phyloP scores from a whole-genome alignment of 352 stramenopile species.

The Pythium periplocum region DNA sequence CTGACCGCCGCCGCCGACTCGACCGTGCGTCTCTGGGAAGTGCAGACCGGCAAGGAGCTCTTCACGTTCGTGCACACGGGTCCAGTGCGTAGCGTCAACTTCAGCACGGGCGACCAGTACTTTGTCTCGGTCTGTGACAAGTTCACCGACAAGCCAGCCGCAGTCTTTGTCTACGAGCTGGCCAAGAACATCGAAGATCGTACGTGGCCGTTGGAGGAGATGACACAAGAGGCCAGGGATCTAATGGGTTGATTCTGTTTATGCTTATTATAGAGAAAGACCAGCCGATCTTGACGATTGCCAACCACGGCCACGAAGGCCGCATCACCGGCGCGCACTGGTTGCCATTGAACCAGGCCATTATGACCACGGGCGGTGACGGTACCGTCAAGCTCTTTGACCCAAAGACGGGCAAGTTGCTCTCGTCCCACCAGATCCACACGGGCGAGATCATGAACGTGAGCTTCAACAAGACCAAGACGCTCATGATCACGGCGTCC shows the following conservation, averaged over 20 bases:
- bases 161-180: constrained; percentile 82
- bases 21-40: constrained; percentile 89
- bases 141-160: constrained; percentile 72
- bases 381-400: constrained; percentile 80
- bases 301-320: constrained; percentile 74
- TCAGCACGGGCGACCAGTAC: constrained; percentile 79
- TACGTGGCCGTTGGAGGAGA: constrained; percentile 20
- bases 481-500: constrained; percentile 95
- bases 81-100: constrained; percentile 81
- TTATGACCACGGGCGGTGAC: constrained; percentile 83
- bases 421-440: constrained; percentile 88
- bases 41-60: constrained; percentile 86
- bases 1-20: constrained; percentile 96
- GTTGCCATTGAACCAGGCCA: constrained; percentile 83
- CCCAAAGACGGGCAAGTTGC: constrained; percentile 50
- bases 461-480: constrained; percentile 95
- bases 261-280: constrained; percentile 28
- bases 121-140: constrained; percentile 84
- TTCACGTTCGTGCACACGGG: constrained; percentile 83
- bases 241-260: constrained; percentile 7
- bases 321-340: constrained; percentile 82
- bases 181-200: constrained; percentile 54
- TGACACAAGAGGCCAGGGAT: no score
- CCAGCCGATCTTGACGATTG: constrained; percentile 68
- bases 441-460: constrained; percentile 96